A percentile compares a stretch with the other conserved stretches of the same genome.
Evolutionary conservation across 768 basidiomycete genomes (phyloP).

Genomic region (Rhodotorula diobovata): DNA sequence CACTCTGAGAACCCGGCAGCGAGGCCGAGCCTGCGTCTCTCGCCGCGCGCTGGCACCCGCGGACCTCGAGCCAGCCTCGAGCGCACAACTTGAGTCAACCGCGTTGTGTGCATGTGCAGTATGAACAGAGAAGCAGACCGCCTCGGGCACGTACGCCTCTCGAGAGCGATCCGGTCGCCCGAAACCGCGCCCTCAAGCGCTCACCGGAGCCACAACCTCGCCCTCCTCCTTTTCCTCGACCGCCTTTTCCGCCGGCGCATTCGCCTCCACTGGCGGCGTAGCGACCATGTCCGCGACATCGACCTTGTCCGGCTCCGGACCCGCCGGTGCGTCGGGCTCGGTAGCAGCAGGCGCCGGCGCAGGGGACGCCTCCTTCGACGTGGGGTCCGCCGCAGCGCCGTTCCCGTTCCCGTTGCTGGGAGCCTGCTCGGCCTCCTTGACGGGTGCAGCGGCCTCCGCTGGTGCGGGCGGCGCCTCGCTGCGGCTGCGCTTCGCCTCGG

Average conservation of each 20-base stretch:
- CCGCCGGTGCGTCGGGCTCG: not conserved
- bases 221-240: slow-evolving; percentile 6
- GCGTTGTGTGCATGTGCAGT: too few species aligned
- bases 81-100: too few species aligned
- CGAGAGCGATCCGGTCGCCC: too few species aligned
- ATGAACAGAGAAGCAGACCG: too few species aligned
- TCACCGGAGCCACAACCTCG: not conserved
- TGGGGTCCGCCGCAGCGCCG: not conserved
- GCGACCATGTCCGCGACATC: not conserved
- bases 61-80: too few species aligned
- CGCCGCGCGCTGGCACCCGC: too few species aligned
- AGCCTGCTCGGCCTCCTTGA: not conserved
- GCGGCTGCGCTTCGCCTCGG: not conserved
- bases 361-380: not conserved
- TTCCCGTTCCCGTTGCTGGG: not conserved
- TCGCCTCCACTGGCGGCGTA: too few species aligned
- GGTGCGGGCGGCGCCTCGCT: not conserved
- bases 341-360: not conserved
- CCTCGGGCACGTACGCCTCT: too few species aligned
- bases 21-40: too few species aligned
- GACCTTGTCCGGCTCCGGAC: not conserved
- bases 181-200: not conserved
- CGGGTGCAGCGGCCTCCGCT: too few species aligned
- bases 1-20: too few species aligned
- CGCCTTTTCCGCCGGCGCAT: not conserved